A percentile compares a stretch with the other conserved stretches of the same genome.
Evolutionary conservation across 1,284 basidiomycete species (phyloP).

Genomic region (Ganoderma leucocontextum): DNA sequence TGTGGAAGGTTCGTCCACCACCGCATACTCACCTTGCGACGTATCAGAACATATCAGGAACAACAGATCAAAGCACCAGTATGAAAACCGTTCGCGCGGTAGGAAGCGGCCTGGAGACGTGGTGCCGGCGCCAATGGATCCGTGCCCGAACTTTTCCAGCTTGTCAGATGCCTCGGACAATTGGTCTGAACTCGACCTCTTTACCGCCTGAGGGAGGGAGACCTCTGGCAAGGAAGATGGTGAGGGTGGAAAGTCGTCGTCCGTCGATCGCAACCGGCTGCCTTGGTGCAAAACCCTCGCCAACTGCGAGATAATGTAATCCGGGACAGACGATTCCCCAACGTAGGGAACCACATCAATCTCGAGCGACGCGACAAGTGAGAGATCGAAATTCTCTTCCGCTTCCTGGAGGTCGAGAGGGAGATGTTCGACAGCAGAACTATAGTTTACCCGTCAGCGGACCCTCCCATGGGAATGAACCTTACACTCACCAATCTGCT

Average conservation of each 20-base stretch:
- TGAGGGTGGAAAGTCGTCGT: constrained; percentile 37
- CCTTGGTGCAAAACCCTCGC: constrained; percentile 81
- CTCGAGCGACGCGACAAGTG: constrained; percentile 82
- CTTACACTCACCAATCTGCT: constrained; percentile 77
- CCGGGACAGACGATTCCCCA: constrained; percentile 75
- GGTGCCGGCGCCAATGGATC: constrained; percentile 58
- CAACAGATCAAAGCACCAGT: constrained; percentile 93
- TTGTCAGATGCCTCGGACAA: constrained; percentile 47
- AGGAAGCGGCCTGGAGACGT: constrained; percentile 65
- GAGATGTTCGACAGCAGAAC: constrained; percentile 62
- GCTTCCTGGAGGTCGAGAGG: constrained; percentile 71
- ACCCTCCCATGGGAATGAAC: background rate
- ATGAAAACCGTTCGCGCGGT: constrained; percentile 86
- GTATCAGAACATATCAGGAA: constrained; percentile 80
- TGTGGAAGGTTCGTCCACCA: background rate
- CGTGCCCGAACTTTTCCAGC: constrained; percentile 47
- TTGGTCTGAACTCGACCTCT: constrained; percentile 2
- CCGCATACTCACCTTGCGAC: constrained; percentile 57
- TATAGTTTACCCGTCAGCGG: constrained; percentile 36
- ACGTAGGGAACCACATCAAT: constrained; percentile 82
- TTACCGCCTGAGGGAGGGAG: constrained; percentile 6
- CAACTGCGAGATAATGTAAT: constrained; percentile 74
- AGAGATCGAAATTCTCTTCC: constrained; percentile 91
- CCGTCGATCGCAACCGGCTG: constrained; percentile 70
- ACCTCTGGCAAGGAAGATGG: constrained; percentile 34